These are phyloP conservation scores for Saccharomycopsis crataegensis DNA, from an alignment of 1,139 yeast species.

Conservation along the genomic window DNA sequence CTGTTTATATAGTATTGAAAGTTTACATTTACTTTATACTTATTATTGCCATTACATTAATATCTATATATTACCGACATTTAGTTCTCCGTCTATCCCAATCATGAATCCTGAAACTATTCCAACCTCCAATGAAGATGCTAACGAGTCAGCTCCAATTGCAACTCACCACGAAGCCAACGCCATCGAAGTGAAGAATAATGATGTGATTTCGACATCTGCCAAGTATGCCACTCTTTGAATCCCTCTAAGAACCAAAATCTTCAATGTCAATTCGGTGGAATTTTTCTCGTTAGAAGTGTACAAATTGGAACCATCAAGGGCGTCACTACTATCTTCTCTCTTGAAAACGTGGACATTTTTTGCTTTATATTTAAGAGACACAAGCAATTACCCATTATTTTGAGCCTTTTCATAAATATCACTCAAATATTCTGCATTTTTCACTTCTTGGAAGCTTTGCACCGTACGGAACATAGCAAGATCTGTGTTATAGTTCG, in stretches of 20 bases:
- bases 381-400: background rate
- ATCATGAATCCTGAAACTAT: no score
- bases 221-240: slow-evolving; percentile 64
- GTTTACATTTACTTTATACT: no score
- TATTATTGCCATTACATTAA: no score
- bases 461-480: no score
- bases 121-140: no score
- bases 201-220: slow-evolving; percentile 62
- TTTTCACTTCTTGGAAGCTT: no score
- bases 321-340: slow-evolving; percentile 27
- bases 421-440: slow-evolving; percentile 26
- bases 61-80: no score
- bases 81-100: no score
- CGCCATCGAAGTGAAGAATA: slow-evolving; percentile 70
- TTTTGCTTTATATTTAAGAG: background rate
- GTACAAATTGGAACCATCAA: slow-evolving; percentile 47
- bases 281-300: slow-evolving; percentile 39
- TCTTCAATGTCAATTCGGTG: slow-evolving; percentile 26
- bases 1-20: no score
- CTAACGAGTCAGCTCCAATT: no score
- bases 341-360: slow-evolving; percentile 9
- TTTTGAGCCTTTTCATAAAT: slow-evolving; percentile 17
- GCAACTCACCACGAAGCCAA: no score
- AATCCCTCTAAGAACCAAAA: slow-evolving; percentile 65
- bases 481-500: no score